These are phyloP conservation scores for Thymus quinquecostatus DNA, from an alignment of 257 asterid genomes.

Conservation along the genomic window DNA sequence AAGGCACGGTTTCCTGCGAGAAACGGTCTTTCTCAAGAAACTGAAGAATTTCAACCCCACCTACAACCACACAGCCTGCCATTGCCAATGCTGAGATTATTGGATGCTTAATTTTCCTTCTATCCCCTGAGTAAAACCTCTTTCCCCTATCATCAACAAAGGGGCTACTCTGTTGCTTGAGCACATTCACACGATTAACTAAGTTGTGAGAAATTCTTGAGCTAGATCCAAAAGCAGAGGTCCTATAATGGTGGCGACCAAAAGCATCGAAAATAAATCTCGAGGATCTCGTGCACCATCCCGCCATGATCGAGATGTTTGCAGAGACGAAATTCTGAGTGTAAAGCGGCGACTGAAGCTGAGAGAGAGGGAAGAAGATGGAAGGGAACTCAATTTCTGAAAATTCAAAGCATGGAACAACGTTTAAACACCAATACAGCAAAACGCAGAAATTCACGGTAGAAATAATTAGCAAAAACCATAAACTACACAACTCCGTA, in stretches of 20 bases:
- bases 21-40: slow-evolving; percentile 59
- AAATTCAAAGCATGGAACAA: no score
- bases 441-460: no score
- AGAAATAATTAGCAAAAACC: no score
- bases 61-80: slow-evolving; percentile 33
- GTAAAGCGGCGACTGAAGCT: no score
- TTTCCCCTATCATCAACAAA: slow-evolving; percentile 51
- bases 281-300: slow-evolving; percentile 66
- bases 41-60: slow-evolving; percentile 67
- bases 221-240: slow-evolving; percentile 25
- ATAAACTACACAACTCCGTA: no score
- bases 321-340: no score
- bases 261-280: slow-evolving; percentile 42
- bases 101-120: slow-evolving; percentile 67
- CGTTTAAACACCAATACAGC: no score
- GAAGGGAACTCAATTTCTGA: no score
- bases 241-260: slow-evolving; percentile 44
- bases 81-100: slow-evolving; percentile 32
- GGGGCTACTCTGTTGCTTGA: slow-evolving; percentile 40
- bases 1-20: slow-evolving; percentile 69
- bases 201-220: slow-evolving; percentile 31
- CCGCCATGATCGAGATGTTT: slow-evolving; percentile 41
- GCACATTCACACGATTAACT: slow-evolving; percentile 33
- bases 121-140: slow-evolving; percentile 50
- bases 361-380: no score